Conservation (phyloP, 2,329 filamentous ascomycete genomes). For the Penicillium palitans region DNA sequence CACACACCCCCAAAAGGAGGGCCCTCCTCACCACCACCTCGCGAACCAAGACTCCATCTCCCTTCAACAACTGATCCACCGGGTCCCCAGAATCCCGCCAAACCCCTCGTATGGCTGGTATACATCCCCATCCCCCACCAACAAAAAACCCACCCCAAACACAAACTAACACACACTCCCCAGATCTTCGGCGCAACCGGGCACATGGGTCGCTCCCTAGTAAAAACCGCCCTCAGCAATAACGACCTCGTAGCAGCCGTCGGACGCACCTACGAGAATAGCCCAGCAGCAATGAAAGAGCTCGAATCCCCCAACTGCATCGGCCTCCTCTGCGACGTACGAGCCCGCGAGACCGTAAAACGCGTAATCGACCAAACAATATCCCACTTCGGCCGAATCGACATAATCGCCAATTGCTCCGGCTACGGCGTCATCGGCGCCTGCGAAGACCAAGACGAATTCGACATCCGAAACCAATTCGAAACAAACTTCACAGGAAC, state of each 20-base stretch:
- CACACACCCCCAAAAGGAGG: constrained; percentile 28
- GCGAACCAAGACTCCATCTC: constrained; percentile 58
- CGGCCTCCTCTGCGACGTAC: constrained; percentile 85
- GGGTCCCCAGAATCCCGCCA: constrained; percentile 65
- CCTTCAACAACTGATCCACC: constrained; percentile 87
- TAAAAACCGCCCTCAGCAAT: constrained; percentile 75
- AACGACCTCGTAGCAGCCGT: constrained; percentile 85
- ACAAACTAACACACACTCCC: constrained; percentile 4
- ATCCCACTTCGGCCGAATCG: constrained; percentile 74
- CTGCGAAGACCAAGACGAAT: constrained; percentile 95
- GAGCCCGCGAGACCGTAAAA: constrained; percentile 74
- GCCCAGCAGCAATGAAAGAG: constrained; percentile 67
- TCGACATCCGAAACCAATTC: constrained; percentile 93
- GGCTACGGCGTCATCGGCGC: constrained; percentile 94
- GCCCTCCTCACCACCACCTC: constrained; percentile 29
- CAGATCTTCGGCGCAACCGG: constrained; percentile 95
- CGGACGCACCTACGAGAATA: constrained; percentile 77
- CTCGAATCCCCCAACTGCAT: constrained; percentile 67
- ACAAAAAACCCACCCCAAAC: neutral
- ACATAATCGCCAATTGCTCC: constrained; percentile 89
- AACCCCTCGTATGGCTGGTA: constrained; percentile 87
- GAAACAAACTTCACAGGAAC: constrained; percentile 98
- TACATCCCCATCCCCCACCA: constrained; percentile 34
- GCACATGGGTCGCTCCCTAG: constrained; percentile 89
- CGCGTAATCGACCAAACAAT: constrained; percentile 70